Evolutionary conservation across 495 filamentous ascomycete genomes (phyloP), one percentile per base, ranked within the genome.

Genomic region (Penicillium dipodomyicola): DNA sequence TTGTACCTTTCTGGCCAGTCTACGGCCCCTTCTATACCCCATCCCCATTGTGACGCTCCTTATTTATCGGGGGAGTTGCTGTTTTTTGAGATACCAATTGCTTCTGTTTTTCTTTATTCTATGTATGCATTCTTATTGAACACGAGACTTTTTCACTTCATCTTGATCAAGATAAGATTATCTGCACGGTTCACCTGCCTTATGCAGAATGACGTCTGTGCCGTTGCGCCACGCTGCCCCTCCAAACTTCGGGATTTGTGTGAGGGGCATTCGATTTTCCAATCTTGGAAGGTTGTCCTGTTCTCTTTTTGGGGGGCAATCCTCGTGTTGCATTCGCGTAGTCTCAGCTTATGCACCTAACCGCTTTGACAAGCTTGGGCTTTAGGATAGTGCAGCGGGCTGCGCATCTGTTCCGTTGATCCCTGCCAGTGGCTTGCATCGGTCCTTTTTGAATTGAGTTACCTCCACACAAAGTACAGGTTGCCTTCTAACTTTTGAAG

Each of bases 181-280:
- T 22, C 47, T 51, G 47, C 43, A 61, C 25, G 41, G 33, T 43
- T 19, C 14, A 51, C 44, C 39, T 39, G 39, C 41, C 44, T 32
- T 46, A 49, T 61, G 55, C 54, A 57, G 50, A 41, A 46, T 61
- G 59, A 61, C 50, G 54, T 61, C 59, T 61, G 55, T 58, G 59
- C 59, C 59, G 55, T 23, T 51, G 32, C 59, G 52, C 55, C 48
- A 41, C 54, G 39, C 22, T 27, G 45, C 22, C 20, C 55, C 47
- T 48, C 25, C 19, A 14, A 23, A 4, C 56, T 40, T 57, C 58
- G 41, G 35, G 35, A 20, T 42, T 35, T 30, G 37, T 48, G 1
- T 15, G 30, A 49, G 47, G 19, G 47, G 14, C 30, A 49, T 23
- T 32, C 35, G 35, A 17, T 20, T 11, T 25, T 32, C 49, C 49